phyloP scores from a whole-genome alignment of 78 protist genomes.

The Neovahlkampfia damariscottae region DNA sequence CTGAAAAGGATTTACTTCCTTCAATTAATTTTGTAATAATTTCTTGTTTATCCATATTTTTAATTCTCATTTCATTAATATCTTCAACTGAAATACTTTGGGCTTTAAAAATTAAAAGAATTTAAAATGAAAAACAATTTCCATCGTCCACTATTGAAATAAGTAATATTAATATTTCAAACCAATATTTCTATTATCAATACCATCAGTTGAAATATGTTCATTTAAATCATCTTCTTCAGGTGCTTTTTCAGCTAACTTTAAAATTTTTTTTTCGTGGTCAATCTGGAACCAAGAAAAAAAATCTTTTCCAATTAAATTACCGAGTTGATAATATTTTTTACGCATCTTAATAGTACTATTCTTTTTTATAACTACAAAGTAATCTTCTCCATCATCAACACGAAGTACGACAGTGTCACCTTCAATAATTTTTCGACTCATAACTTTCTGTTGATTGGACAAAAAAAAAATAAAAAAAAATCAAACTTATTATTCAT shows the following conservation, averaged over 20 bases:
- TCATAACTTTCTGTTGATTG: no score
- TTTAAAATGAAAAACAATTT: neutral
- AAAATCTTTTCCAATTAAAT: neutral
- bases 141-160: no score
- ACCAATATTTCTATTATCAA: no score
- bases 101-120: neutral
- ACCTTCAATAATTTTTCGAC: neutral
- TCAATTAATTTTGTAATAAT: conserved; percentile 12
- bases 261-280: neutral
- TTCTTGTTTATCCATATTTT: neutral
- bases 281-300: neutral
- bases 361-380: neutral
- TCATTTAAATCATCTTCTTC: no score
- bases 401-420: neutral
- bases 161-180: no score
- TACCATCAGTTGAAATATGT: no score
- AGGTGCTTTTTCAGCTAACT: neutral
- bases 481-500: no score
- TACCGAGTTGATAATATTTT: neutral
- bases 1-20: conserved; percentile 2
- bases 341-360: neutral
- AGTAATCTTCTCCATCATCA: neutral
- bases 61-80: neutral
- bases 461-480: no score
- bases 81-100: neutral